A percentile compares a stretch with the other conserved stretches of the same genome.
These are phyloP conservation scores for Polygonum aviculare DNA, from an alignment of 148 eudicot genomes.

Conservation along the genomic window DNA sequence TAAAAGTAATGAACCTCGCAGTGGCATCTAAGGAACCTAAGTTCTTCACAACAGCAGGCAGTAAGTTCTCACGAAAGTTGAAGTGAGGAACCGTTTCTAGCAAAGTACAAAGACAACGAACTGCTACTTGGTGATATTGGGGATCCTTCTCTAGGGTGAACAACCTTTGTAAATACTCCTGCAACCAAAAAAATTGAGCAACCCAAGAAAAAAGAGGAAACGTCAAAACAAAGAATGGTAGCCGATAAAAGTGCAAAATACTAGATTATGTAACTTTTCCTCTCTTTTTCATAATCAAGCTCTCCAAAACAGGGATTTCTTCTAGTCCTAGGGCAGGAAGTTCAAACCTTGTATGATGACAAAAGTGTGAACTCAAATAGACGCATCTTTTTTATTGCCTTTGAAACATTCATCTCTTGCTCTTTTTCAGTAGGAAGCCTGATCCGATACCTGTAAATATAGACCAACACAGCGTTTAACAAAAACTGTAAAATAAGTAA, in stretches of 20 bases:
- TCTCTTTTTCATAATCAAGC: background rate
- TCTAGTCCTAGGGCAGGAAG: background rate
- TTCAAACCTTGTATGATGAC: conserved; percentile 65
- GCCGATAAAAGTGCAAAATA: background rate
- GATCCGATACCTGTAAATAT: conserved; percentile 60
- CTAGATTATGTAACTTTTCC: background rate
- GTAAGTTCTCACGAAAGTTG: conserved; percentile 70
- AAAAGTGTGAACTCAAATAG: conserved; percentile 73
- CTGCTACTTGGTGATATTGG: conserved; percentile 51
- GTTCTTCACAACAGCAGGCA: conserved; percentile 59
- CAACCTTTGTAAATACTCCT: conserved; percentile 75
- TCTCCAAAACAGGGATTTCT: background rate
- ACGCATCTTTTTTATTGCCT: conserved; percentile 73
- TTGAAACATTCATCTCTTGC: conserved; percentile 70
- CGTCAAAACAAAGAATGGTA: background rate
- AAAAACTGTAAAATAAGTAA: background rate
- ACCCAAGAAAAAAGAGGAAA: background rate
- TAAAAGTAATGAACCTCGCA: conserved; percentile 38
- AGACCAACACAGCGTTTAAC: background rate
- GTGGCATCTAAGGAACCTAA: conserved; percentile 75
- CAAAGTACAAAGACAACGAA: conserved; percentile 80
- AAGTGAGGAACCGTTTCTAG: conserved; percentile 88
- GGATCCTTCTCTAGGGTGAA: conserved; percentile 37
- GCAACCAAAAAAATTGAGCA: background rate
- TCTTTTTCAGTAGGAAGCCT: conserved; percentile 97